Conservation (phyloP, 106 monocot species). For the Platanthera guangdongensis region DNA sequence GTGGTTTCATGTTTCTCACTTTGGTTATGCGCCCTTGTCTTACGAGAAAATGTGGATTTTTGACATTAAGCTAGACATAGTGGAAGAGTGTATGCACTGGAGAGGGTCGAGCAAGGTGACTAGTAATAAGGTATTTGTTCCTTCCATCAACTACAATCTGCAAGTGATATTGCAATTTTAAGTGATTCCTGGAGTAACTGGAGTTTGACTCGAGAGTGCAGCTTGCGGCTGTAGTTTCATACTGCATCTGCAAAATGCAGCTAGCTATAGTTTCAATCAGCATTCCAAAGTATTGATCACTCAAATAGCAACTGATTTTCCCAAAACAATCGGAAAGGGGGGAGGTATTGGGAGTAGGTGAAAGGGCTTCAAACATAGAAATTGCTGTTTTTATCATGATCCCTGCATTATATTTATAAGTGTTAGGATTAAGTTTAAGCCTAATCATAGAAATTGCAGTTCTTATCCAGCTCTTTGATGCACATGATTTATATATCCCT, state of each 20-base stretch:
- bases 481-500: background rate
- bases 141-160: slow-evolving; percentile 92
- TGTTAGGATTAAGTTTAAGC: too few species aligned
- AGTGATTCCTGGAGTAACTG: background rate
- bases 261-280: too few species aligned
- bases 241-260: too few species aligned
- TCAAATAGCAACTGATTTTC: too few species aligned
- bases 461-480: background rate
- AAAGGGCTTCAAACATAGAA: too few species aligned
- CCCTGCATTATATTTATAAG: too few species aligned
- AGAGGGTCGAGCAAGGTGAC: slow-evolving; percentile 86
- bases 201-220: background rate
- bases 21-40: slow-evolving; percentile 99
- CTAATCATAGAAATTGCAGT: background rate
- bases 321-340: too few species aligned
- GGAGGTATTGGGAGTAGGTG: too few species aligned
- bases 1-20: slow-evolving; percentile 96
- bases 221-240: too few species aligned
- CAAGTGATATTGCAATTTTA: background rate
- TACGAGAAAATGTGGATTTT: slow-evolving; percentile 95
- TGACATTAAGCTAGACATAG: slow-evolving; percentile 95
- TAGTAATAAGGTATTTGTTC: slow-evolving; percentile 94
- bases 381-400: too few species aligned
- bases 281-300: too few species aligned
- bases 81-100: slow-evolving; percentile 92